phyloP scores from a whole-genome alignment of 176 grass and related monocot genomes.

The Themeda triandra region DNA sequence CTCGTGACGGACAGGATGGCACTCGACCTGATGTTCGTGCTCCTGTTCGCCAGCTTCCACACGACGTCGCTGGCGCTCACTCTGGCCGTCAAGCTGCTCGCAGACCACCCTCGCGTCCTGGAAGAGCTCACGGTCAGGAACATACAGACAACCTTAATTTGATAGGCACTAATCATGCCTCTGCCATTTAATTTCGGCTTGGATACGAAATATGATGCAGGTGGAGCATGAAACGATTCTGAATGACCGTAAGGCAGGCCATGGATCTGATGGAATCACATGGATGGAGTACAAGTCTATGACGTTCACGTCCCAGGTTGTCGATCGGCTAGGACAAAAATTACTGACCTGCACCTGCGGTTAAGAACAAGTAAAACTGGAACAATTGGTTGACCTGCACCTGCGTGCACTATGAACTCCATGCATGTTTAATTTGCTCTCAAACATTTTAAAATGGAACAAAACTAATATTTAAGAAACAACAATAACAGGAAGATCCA shows the following conservation, averaged over 20 bases:
- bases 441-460: neutral
- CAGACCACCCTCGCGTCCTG: slow-evolving; percentile 38
- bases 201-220: too few relatives aligned
- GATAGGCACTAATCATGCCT: neutral
- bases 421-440: neutral
- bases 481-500: neutral
- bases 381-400: neutral
- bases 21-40: slow-evolving; percentile 52
- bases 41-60: slow-evolving; percentile 67
- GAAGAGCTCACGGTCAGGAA: slow-evolving; percentile 42
- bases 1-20: slow-evolving; percentile 42
- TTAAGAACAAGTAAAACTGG: neutral
- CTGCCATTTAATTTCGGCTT: neutral
- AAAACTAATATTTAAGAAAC: neutral
- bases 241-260: neutral
- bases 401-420: too few relatives aligned
- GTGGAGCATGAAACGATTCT: slow-evolving; percentile 44
- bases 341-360: neutral
- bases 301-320: slow-evolving; percentile 48
- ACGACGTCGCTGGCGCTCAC: slow-evolving; percentile 62
- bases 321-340: neutral
- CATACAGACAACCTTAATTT: neutral
- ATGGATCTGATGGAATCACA: slow-evolving; percentile 18
- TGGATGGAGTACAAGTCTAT: slow-evolving; percentile 61
- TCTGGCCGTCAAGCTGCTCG: slow-evolving; percentile 49